Evolutionary conservation across 2,329 filamentous ascomycete species (phyloP).

Genomic region (Apiospora pterosperma): DNA sequence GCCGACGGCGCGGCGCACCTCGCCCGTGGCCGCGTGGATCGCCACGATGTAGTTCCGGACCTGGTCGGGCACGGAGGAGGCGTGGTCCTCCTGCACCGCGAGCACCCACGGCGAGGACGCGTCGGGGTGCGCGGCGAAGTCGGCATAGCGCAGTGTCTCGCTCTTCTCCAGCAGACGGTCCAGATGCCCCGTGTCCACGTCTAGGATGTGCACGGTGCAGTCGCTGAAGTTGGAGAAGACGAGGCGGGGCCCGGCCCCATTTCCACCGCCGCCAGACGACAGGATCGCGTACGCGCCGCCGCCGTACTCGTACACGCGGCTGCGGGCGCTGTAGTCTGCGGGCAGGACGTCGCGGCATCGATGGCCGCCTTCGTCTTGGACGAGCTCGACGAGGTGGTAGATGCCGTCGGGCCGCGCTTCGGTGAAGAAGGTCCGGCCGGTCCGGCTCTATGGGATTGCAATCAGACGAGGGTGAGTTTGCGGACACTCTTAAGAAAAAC

Average conservation of each 20-base stretch:
- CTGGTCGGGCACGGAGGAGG: slow-evolving; percentile 25
- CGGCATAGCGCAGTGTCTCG: slow-evolving; percentile 37
- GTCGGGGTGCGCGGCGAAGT: slow-evolving; percentile 40
- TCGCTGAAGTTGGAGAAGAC: slow-evolving; percentile 43
- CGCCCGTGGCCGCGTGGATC: slow-evolving; percentile 37
- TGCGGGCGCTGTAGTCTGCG: slow-evolving; percentile 37
- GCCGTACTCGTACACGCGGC: slow-evolving; percentile 51
- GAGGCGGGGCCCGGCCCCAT: slow-evolving; percentile 30
- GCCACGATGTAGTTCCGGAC: slow-evolving; percentile 37
- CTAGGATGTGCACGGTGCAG: slow-evolving; percentile 39
- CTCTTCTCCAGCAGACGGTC: slow-evolving; percentile 26
- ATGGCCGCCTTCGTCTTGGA: slow-evolving; percentile 13
- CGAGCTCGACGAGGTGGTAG: slow-evolving; percentile 40
- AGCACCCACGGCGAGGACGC: slow-evolving; percentile 37
- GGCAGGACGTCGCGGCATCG: slow-evolving; percentile 39
- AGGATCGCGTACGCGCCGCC: slow-evolving; percentile 41
- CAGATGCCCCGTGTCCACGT: slow-evolving; percentile 32
- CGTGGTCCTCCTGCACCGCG: slow-evolving; percentile 51
- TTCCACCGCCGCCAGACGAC: not conserved
- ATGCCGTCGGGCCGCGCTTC: slow-evolving; percentile 38
- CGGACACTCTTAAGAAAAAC: not conserved
- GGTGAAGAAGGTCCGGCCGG: slow-evolving; percentile 33
- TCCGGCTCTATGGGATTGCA: not conserved
- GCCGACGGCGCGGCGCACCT: slow-evolving; percentile 34
- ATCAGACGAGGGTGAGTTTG: not conserved